Evolutionary conservation across 441 rosid genomes (phyloP).

Genomic region (Euphorbia schlechtendalii): DNA sequence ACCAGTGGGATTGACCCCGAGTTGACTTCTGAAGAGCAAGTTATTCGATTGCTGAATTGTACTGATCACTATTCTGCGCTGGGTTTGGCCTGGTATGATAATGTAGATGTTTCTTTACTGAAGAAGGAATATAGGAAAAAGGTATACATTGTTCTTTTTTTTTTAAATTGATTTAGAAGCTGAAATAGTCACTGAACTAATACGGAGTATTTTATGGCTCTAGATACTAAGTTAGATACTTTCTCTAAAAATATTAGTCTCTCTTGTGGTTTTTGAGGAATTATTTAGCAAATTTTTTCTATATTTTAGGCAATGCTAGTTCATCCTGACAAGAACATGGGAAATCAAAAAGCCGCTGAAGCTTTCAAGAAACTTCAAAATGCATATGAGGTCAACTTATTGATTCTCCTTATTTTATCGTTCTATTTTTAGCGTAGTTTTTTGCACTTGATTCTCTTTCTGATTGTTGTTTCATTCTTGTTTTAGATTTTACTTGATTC

Average conservation of each 20-base stretch:
- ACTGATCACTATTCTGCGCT: constrained; percentile 76
- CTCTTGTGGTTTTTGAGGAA: background rate
- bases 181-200: constrained; percentile 6
- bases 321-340: constrained; percentile 99
- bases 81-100: constrained; percentile 60
- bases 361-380: constrained; percentile 98
- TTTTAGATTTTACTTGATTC: constrained; percentile 74
- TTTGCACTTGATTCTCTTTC: constrained; percentile 10
- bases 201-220: background rate
- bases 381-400: constrained; percentile 72
- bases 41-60: constrained; percentile 70
- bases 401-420: constrained; percentile 14
- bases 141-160: constrained; percentile 37
- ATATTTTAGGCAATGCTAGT: constrained; percentile 82
- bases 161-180: constrained; percentile 12
- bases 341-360: constrained; percentile 94
- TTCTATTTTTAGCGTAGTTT: background rate
- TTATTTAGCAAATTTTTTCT: background rate
- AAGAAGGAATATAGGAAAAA: constrained; percentile 92
- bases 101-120: constrained; percentile 60
- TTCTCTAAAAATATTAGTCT: background rate
- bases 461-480: constrained; percentile 4
- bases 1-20: constrained; percentile 83
- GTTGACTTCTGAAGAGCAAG: constrained; percentile 87
- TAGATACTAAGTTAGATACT: constrained; percentile 4